These are phyloP conservation scores for Anisodus acutangulus DNA, from an alignment of 257 asterid genomes.

Conservation along the genomic window DNA sequence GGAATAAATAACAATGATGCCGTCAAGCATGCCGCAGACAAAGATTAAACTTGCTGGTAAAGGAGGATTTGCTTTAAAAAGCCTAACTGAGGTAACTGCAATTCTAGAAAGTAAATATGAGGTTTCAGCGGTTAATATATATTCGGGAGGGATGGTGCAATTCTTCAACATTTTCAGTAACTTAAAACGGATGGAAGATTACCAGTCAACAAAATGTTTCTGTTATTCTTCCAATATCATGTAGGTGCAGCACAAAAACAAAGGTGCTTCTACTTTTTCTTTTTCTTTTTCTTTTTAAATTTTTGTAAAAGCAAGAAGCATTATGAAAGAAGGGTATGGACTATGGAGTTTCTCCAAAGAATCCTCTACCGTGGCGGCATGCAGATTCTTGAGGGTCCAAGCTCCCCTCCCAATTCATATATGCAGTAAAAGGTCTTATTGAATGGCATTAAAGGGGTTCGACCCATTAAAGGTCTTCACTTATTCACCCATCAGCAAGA, in stretches of 20 bases:
- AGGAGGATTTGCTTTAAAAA: conserved; percentile 13
- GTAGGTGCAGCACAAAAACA: neutral
- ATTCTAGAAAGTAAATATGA: conserved; percentile 1
- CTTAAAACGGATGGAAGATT: neutral
- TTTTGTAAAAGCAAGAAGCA: neutral
- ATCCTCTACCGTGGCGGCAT: neutral
- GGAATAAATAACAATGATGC: conserved; percentile 19
- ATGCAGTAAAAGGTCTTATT: neutral
- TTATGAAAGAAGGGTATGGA: too few relatives aligned
- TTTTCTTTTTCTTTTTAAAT: neutral
- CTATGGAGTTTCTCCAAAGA: neutral
- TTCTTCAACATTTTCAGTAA: neutral
- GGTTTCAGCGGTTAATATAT: conserved; percentile 16
- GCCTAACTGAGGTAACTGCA: neutral
- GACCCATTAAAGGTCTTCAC: neutral
- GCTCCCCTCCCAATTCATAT: neutral
- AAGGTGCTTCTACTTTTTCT: neutral
- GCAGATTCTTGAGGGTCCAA: neutral
- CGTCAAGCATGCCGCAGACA: neutral
- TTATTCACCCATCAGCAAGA: conserved; percentile 15
- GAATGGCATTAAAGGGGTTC: neutral
- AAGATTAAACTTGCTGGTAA: neutral
- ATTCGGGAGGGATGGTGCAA: neutral
- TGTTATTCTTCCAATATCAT: conserved; percentile 15
- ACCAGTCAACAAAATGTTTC: conserved; percentile 15